phyloP scores from a whole-genome alignment of 306 rosid genomes.

The Acacia melanoxylon region DNA sequence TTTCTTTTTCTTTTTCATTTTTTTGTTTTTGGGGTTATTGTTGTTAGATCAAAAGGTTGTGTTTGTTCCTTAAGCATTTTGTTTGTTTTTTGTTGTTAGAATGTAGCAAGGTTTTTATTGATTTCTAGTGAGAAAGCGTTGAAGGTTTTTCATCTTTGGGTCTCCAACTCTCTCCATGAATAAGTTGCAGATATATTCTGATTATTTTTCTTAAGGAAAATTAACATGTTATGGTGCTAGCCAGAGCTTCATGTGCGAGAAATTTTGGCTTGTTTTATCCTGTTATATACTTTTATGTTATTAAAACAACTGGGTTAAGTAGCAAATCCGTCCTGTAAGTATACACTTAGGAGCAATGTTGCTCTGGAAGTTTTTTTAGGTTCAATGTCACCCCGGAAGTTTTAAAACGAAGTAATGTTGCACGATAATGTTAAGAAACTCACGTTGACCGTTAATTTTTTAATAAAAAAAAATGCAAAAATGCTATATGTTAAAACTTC shows the following conservation, averaged over 20 bases:
- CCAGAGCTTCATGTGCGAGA: not conserved
- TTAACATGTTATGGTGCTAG: not conserved
- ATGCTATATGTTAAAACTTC: too few species aligned
- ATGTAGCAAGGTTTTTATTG: slow-evolving; percentile 53
- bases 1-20: not conserved
- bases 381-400: too few species aligned
- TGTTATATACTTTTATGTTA: not conserved
- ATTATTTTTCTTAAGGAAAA: not conserved
- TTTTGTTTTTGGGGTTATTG: slow-evolving; percentile 1
- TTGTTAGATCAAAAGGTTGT: slow-evolving; percentile 58
- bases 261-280: not conserved
- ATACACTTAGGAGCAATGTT: too few species aligned
- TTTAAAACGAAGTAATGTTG: too few species aligned
- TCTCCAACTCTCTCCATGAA: not conserved
- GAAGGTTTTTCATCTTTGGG: not conserved
- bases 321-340: too few species aligned
- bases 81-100: slow-evolving; percentile 56
- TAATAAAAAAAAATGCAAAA: too few species aligned
- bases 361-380: too few species aligned
- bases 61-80: slow-evolving; percentile 50
- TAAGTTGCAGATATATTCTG: not conserved
- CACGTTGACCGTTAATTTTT: too few species aligned
- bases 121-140: not conserved
- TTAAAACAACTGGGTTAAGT: not conserved
- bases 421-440: too few species aligned